These are phyloP conservation scores for Cucumis melo DNA, from an alignment of 306 rosid genomes.

Conservation along the genomic window DNA sequence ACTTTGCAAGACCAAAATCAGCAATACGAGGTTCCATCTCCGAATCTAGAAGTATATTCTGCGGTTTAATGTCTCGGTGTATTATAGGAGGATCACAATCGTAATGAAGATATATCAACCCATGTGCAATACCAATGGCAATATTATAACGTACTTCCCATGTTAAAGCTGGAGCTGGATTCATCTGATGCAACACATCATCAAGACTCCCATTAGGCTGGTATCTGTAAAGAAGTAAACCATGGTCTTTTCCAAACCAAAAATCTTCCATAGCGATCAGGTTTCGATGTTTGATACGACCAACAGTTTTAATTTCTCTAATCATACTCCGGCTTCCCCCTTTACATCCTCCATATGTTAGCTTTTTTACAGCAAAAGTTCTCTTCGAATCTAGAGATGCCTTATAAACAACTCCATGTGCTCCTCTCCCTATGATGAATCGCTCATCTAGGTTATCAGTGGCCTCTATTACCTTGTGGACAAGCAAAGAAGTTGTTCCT, in stretches of 20 bases:
- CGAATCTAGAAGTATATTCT: slow-evolving; percentile 61
- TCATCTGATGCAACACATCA: slow-evolving; percentile 49
- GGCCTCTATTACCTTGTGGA: slow-evolving; percentile 33
- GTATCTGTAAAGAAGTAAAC: slow-evolving; percentile 59
- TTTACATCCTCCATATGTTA: slow-evolving; percentile 28
- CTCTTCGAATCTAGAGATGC: slow-evolving; percentile 30
- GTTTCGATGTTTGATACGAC: slow-evolving; percentile 61
- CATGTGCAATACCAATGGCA: slow-evolving; percentile 67
- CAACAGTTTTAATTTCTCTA: slow-evolving; percentile 55
- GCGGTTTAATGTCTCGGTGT: slow-evolving; percentile 79
- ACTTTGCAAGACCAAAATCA: slow-evolving; percentile 83
- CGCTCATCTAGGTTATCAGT: slow-evolving; percentile 44
- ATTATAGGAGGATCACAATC: slow-evolving; percentile 73
- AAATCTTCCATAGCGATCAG: slow-evolving; percentile 52
- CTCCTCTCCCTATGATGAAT: slow-evolving; percentile 67
- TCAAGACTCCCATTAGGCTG: slow-evolving; percentile 11
- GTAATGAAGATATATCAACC: slow-evolving; percentile 60
- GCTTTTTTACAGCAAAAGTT: slow-evolving; percentile 59
- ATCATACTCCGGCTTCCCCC: slow-evolving; percentile 39
- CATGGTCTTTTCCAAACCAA: slow-evolving; percentile 44
- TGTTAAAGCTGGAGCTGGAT: slow-evolving; percentile 29
- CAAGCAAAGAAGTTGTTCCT: slow-evolving; percentile 32
- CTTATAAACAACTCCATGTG: slow-evolving; percentile 75
- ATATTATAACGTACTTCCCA: slow-evolving; percentile 58
- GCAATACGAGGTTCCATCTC: slow-evolving; percentile 72